A percentile compares a stretch with the other conserved stretches of the same genome.
These are phyloP conservation scores for Pichia exigua DNA, from an alignment of 805 yeast genomes.

Conservation along the genomic window DNA sequence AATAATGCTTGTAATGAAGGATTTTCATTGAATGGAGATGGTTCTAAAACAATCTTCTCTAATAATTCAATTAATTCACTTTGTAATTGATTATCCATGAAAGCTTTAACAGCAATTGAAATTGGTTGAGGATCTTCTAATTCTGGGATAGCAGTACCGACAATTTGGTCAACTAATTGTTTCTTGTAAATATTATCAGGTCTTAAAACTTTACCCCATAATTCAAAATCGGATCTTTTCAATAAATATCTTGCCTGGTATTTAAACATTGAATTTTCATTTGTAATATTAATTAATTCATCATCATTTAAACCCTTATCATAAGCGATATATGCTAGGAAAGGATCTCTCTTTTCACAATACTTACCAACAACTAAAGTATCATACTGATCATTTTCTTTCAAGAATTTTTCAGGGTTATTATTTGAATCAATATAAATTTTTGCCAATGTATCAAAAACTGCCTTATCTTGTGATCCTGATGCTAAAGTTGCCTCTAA, in stretches of 20 bases:
- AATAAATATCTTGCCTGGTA: constrained; percentile 97
- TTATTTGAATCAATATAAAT: constrained; percentile 97
- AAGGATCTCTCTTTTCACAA: constrained; percentile 99
- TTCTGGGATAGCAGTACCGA: constrained; percentile 94
- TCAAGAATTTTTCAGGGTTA: constrained; percentile 93
- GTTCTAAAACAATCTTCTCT: constrained; percentile 94
- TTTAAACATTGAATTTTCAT: constrained; percentile 96
- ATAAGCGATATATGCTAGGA: constrained; percentile 93
- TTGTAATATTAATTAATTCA: constrained; percentile 85
- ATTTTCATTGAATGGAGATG: constrained; percentile 94
- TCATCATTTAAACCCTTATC: constrained; percentile 90
- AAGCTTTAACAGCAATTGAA: constrained; percentile 87
- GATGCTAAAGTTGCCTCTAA: constrained; percentile 79
- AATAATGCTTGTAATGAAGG: constrained; percentile 90
- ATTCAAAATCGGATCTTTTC: constrained; percentile 71
- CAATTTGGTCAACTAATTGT: constrained; percentile 86
- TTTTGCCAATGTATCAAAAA: constrained; percentile 91
- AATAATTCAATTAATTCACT: constrained; percentile 87
- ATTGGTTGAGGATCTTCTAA: constrained; percentile 88
- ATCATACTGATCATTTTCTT: constrained; percentile 84
- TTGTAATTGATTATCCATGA: constrained; percentile 92
- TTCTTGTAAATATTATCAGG: constrained; percentile 81
- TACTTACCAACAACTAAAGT: constrained; percentile 94
- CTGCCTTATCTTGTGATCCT: constrained; percentile 84
- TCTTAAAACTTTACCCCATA: constrained; percentile 76